Evolutionary conservation across 1,139 yeast species (phyloP).

Genomic region (Yamadazyma dushanensis): DNA sequence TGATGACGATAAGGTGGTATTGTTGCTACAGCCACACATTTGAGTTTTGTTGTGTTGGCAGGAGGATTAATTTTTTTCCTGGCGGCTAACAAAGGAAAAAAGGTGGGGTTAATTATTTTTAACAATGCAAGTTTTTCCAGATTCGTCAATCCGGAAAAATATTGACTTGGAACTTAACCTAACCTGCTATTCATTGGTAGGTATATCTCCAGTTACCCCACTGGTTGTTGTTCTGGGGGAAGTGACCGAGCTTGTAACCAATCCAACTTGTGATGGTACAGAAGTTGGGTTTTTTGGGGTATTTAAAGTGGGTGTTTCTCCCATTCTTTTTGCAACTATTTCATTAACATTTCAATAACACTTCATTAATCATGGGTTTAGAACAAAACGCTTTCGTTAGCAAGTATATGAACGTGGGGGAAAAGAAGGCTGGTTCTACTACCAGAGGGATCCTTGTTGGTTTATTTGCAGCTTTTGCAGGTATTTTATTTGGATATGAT

Average conservation of each 20-base stretch:
- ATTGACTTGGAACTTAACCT: too few relatives aligned
- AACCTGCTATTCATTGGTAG: too few relatives aligned
- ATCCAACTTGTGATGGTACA: too few relatives aligned
- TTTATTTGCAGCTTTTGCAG: slow-evolving; percentile 61
- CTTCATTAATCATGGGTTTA: slow-evolving; percentile 30
- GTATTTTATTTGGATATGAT: slow-evolving; percentile 72
- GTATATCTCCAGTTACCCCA: slow-evolving; percentile 1
- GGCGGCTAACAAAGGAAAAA: not conserved
- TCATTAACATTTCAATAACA: not conserved
- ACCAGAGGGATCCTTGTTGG: slow-evolving; percentile 48
- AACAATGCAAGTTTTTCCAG: not conserved
- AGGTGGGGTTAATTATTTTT: not conserved
- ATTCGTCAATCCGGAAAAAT: not conserved
- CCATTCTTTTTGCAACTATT: not conserved
- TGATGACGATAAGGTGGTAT: too few relatives aligned
- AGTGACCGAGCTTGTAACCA: too few relatives aligned
- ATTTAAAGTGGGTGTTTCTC: not conserved
- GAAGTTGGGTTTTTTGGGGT: too few relatives aligned
- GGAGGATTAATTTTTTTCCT: not conserved
- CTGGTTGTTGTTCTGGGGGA: too few relatives aligned
- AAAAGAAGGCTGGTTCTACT: slow-evolving; percentile 51
- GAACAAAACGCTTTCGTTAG: slow-evolving; percentile 34
- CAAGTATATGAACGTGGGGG: slow-evolving; percentile 38
- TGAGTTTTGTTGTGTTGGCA: too few relatives aligned
- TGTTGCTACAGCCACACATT: too few relatives aligned